Evolutionary conservation across 345 rosid genomes (phyloP), one percentile per base, ranked within the genome.

Genomic region (Iberis pinnata): DNA sequence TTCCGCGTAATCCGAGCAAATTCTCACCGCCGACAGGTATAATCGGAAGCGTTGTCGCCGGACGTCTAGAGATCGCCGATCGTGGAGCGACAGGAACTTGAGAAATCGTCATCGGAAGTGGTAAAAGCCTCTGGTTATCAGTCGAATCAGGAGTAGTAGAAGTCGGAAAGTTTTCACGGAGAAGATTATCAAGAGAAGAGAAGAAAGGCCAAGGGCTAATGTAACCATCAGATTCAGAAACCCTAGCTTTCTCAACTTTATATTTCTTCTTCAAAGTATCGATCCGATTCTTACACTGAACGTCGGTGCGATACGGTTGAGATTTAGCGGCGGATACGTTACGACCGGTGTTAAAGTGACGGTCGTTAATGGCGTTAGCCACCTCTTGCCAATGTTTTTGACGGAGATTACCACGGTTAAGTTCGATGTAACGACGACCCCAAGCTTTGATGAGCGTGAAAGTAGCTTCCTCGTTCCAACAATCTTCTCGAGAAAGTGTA

Each of bases 331-430:
- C 70, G 65, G 73, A 49, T 18, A 63, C 77, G 66, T 75, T 77
- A 0, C 62, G 56, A 5, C 67, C 62, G 45, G 58, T 24, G 45
- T 60, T 60, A 22, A 86, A 93, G 63, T 93, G 99, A 55, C 78
- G 84, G 58, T 84, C 78, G 66, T 92, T 92, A 42, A 92, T 97
- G 69, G 87, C 78, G 63, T 83, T 81, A 10, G 98, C 97, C 16
- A 92, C 98, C 50, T 92, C 97, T 38, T 83, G 95, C 98, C 98
- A 92, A 65, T 92, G 95, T 56, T 88, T 92, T 70, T 88, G 98
- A 11, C 98, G 98, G 43, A 92, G 97, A 49, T 82, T 80, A 3
- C 98, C 98, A 0, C 98, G 82, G 76, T 67, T 83, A 32, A 92
- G 95, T 45, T 92, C 90, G 36, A 92, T 18, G 68, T 79, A 92